phyloP scores from a whole-genome alignment of 2,329 filamentous ascomycete genomes.

The Aspergillus brasiliensis region DNA sequence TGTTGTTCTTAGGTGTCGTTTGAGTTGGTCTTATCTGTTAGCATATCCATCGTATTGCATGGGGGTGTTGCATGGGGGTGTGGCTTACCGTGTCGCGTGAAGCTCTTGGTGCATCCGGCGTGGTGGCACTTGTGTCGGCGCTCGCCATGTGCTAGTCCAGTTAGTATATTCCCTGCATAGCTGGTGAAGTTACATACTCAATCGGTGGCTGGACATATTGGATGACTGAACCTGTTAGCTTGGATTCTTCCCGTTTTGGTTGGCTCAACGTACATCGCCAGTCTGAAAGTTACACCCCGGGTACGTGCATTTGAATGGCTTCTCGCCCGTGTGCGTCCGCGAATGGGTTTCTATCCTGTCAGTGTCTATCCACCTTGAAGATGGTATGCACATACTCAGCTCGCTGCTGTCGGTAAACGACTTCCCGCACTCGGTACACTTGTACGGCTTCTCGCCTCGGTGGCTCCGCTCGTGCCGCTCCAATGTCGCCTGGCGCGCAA shows the following conservation, averaged over 20 bases:
- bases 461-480: slow-evolving; percentile 49
- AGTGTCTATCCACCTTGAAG: slow-evolving; percentile 12
- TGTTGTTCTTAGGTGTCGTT: slow-evolving; percentile 42
- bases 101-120: slow-evolving; percentile 45
- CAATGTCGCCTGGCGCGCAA: slow-evolving; percentile 46
- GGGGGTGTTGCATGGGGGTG: no score
- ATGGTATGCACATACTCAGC: slow-evolving; percentile 36
- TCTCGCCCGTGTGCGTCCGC: slow-evolving; percentile 46
- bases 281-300: slow-evolving; percentile 48
- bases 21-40: slow-evolving; percentile 41
- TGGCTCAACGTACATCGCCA: slow-evolving; percentile 41
- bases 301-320: slow-evolving; percentile 47
- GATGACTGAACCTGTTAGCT: slow-evolving; percentile 37
- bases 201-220: slow-evolving; percentile 49
- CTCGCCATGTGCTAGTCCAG: slow-evolving; percentile 39
- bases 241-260: slow-evolving; percentile 27
- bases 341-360: slow-evolving; percentile 44
- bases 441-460: slow-evolving; percentile 47
- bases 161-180: slow-evolving; percentile 9
- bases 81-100: slow-evolving; percentile 45
- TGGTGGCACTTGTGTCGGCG: slow-evolving; percentile 45
- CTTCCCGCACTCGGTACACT: slow-evolving; percentile 44
- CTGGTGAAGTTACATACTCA: slow-evolving; percentile 35
- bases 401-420: slow-evolving; percentile 49
- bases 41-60: neutral